Evolutionary conservation across 306 rosid genomes (phyloP), one percentile per base, ranked within the genome.

Genomic region (Benincasa hispida): DNA sequence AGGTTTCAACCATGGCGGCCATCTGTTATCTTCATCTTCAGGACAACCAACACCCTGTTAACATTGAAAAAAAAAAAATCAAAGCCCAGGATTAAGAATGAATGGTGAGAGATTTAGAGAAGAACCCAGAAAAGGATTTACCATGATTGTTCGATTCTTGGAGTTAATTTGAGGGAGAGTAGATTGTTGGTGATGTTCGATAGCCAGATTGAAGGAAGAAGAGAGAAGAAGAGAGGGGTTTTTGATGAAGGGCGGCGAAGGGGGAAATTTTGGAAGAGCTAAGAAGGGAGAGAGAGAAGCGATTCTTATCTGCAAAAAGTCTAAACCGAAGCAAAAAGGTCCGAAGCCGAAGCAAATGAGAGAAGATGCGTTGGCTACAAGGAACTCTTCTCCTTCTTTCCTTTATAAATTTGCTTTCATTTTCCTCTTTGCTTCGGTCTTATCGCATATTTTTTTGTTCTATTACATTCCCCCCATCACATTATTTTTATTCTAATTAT

Each of bases 1-100:
- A 70, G 99, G 98, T 76, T 88, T 90, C 92, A 95, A 83, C 99
- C 99, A 95, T 76, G 99, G 99, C 32, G 99, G 99, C 99, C 99
- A 95, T 86, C 93, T 85, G 62, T 82, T 83, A 65, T 90, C 96
- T 59, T 91, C 95, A 7, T 92, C 99, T 22, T 87, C 98, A 60
- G 94, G 97, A 2, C 96, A 95, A 74, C 97, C 97, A 77, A 91
- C 96, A 76, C 97, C 99, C 99, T 92, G 41, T 72, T 41, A 50
- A 55, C 81, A 75, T n/a, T n/a, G n/a, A 17, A 45, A 45, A 45
- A 45, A 8, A 45, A 2, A 45, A 45, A 45, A 45, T 45, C 51
- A 45, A 45, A 12, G 13, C 0, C 17, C 2, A 5, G 51, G 51
- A 45, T 45, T 45, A 13, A 45, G 17, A 45, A 45, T 13, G 51